Conservation (phyloP, 2,329 filamentous ascomycete genomes). For the Hymenoscyphus repandus region DNA sequence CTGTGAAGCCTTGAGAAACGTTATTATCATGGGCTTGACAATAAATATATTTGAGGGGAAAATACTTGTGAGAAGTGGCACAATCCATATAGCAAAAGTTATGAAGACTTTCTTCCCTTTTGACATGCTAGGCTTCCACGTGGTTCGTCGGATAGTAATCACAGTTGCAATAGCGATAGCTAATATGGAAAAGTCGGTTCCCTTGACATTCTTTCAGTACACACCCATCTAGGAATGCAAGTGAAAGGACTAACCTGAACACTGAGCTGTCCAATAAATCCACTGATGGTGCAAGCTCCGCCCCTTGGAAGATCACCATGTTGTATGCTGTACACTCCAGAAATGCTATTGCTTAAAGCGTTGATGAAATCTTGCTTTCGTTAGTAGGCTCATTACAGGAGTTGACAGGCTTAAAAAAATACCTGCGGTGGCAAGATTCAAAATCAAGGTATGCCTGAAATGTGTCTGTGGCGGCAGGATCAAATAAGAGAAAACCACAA, state of each 20-base stretch:
- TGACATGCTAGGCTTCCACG: conserved; percentile 29
- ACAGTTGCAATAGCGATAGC: conserved; percentile 40
- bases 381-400: no score
- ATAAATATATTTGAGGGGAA: background rate
- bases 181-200: conserved; percentile 39
- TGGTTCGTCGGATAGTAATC: conserved; percentile 34
- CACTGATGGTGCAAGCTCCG: conserved; percentile 37
- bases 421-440: no score
- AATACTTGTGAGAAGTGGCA: conserved; percentile 13
- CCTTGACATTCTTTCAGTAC: conserved; percentile 10
- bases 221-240: background rate
- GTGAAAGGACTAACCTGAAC: conserved; percentile 32
- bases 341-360: no score
- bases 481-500: no score
- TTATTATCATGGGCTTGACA: background rate
- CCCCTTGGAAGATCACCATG: no score
- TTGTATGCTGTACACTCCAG: no score
- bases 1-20: background rate
- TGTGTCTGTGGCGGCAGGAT: no score
- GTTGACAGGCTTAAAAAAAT: no score
- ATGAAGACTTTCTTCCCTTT: conserved; percentile 4
- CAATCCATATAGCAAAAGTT: conserved; percentile 11
- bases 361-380: no score
- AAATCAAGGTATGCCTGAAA: no score
- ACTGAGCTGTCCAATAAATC: conserved; percentile 40